These are phyloP conservation scores for Ustilago shanxiensis DNA, from an alignment of 1,284 basidiomycete genomes.

Conservation along the genomic window DNA sequence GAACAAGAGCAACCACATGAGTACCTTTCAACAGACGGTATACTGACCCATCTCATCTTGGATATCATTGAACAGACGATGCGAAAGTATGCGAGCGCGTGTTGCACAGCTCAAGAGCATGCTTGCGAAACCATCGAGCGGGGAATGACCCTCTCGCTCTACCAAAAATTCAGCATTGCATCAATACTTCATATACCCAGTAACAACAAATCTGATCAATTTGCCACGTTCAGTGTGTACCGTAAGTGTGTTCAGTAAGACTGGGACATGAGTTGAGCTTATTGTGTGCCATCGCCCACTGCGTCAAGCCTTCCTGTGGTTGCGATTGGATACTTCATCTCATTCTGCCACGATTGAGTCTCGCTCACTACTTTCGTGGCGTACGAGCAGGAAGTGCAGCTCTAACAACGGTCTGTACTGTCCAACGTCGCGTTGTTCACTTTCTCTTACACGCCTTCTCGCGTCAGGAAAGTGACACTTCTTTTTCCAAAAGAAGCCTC, in stretches of 20 bases:
- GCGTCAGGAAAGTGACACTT: conserved; percentile 2
- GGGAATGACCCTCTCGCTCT: background rate
- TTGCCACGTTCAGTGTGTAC: background rate
- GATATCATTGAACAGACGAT: conserved; percentile 17
- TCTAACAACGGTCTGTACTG: background rate
- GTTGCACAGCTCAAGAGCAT: conserved; percentile 30
- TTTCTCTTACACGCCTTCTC: no score
- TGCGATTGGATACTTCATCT: no score
- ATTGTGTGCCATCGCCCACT: background rate
- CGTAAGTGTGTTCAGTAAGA: no score
- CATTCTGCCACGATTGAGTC: background rate
- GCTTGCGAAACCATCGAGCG: conserved; percentile 21
- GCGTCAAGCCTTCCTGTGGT: background rate
- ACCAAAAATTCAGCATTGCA: background rate
- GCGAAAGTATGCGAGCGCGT: conserved; percentile 37
- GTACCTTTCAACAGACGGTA: background rate
- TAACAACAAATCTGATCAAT: background rate
- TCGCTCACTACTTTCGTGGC: no score
- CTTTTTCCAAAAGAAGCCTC: background rate
- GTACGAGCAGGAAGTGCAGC: no score
- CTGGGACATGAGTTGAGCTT: no score
- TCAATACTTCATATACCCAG: background rate
- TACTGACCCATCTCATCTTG: background rate
- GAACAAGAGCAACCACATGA: no score
- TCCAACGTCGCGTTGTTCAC: background rate